A percentile compares a stretch with the other conserved stretches of the same genome.
Conservation (phyloP, 768 basidiomycete genomes). For the Mycena polygramma region DNA sequence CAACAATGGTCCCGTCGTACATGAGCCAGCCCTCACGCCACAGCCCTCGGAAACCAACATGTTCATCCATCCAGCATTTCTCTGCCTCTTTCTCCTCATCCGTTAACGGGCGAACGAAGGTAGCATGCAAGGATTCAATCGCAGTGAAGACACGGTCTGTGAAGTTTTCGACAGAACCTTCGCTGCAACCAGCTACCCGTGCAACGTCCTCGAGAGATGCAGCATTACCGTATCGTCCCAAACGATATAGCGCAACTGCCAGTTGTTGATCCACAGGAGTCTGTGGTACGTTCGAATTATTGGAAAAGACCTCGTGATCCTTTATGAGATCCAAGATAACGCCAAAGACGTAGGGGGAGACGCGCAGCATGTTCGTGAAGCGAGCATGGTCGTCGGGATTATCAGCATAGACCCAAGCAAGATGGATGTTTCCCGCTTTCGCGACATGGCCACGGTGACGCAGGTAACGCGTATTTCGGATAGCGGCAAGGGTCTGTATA, state of each 20-base stretch:
- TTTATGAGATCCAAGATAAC: not conserved
- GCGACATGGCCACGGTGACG: not conserved
- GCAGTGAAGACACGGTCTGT: slow-evolving; percentile 47
- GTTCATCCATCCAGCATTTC: slow-evolving; percentile 51
- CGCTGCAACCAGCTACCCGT: slow-evolving; percentile 42
- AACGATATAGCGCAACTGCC: slow-evolving; percentile 45
- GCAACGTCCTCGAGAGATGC: slow-evolving; percentile 47
- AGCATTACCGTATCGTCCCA: slow-evolving; percentile 48
- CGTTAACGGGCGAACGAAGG: slow-evolving; percentile 45
- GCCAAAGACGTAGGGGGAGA: not conserved
- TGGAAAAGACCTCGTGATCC: not conserved
- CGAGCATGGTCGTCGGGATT: slow-evolving; percentile 30
- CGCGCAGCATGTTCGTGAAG: slow-evolving; percentile 29
- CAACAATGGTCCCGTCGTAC: slow-evolving; percentile 53
- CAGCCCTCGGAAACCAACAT: slow-evolving; percentile 45
- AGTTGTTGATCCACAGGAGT: slow-evolving; percentile 47
- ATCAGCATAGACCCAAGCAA: not conserved
- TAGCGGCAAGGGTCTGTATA: not conserved
- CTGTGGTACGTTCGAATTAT: slow-evolving; percentile 44
- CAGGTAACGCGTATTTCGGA: not conserved
- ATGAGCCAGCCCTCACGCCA: slow-evolving; percentile 54
- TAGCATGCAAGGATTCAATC: slow-evolving; percentile 47
- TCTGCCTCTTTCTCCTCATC: slow-evolving; percentile 50
- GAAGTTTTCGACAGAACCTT: slow-evolving; percentile 47
- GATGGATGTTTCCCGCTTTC: not conserved